Evolutionary conservation across 192 early-diverging fungal genomes (phyloP).

Genomic region (Funneliformis geosporum): DNA sequence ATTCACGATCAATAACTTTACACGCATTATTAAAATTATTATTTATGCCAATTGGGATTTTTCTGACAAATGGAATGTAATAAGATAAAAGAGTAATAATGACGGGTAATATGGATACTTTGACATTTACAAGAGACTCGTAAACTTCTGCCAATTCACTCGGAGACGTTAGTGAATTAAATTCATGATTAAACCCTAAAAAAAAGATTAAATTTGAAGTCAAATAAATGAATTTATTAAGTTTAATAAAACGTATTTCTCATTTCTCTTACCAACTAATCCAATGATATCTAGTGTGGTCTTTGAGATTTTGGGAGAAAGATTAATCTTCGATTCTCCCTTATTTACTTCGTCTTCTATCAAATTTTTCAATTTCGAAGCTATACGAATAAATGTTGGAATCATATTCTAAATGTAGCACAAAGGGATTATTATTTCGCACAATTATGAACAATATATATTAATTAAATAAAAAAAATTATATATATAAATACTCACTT

Average conservation of each 20-base stretch:
- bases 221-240: no score
- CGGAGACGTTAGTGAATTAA: conserved; percentile 43
- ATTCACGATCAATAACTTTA: conserved; percentile 36
- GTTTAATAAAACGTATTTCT: background rate
- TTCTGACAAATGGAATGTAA: conserved; percentile 29
- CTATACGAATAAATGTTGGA: conserved; percentile 38
- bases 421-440: no score
- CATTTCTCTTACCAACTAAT: conserved; percentile 31
- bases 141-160: conserved; percentile 51
- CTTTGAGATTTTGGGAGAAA: conserved; percentile 40
- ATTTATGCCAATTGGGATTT: conserved; percentile 30
- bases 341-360: conserved; percentile 33
- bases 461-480: no score
- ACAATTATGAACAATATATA: no score
- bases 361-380: conserved; percentile 39
- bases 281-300: conserved; percentile 54
- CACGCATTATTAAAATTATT: conserved; percentile 18
- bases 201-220: background rate
- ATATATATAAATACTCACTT: no score
- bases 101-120: conserved; percentile 9
- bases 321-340: conserved; percentile 37
- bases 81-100: conserved; percentile 33
- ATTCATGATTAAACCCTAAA: conserved; percentile 50
- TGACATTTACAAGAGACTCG: conserved; percentile 29
- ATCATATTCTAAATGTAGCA: conserved; percentile 26